phyloP scores from a whole-genome alignment of 2,329 filamentous ascomycete genomes.

The Teratosphaeria pseudoeucalypti region DNA sequence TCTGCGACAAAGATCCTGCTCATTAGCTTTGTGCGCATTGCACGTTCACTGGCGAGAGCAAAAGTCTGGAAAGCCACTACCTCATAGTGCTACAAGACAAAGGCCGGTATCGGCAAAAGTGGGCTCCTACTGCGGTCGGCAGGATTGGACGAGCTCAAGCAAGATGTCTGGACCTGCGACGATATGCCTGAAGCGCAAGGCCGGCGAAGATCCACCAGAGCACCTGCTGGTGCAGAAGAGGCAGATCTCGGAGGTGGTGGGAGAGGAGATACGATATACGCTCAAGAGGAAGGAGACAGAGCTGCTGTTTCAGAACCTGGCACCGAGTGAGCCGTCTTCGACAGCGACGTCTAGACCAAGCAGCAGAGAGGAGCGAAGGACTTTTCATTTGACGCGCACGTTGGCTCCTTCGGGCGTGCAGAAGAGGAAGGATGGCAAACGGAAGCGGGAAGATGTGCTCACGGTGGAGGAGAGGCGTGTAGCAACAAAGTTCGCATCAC shows the following conservation, averaged over 20 bases:
- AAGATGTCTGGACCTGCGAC: constrained; percentile 15
- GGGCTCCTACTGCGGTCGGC: too few species aligned
- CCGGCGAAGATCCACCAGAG: constrained; percentile 17
- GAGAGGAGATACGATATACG: constrained; percentile 8
- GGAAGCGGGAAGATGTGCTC: constrained; percentile 14
- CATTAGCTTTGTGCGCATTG: too few species aligned
- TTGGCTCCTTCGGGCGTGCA: background rate
- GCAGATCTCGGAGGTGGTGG: constrained; percentile 2
- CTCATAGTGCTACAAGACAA: too few species aligned
- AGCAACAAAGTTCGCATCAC: constrained; percentile 5
- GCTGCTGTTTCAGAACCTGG: background rate
- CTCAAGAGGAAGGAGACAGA: constrained; percentile 8
- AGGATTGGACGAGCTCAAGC: background rate
- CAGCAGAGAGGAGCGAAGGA: background rate
- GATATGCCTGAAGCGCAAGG: constrained; percentile 21
- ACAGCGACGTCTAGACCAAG: background rate
- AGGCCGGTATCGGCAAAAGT: too few species aligned
- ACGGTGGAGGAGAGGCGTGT: constrained; percentile 18
- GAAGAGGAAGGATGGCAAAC: constrained; percentile 1
- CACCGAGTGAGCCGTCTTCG: background rate
- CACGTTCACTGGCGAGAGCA: too few species aligned
- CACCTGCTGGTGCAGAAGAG: constrained; percentile 19
- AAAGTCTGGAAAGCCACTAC: too few species aligned
- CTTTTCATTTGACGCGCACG: background rate
- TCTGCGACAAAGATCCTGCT: background rate